A percentile compares a stretch with the other conserved stretches of the same genome.
Evolutionary conservation across 768 basidiomycete genomes (phyloP).

Genomic region (Gautieria morchelliformis): DNA sequence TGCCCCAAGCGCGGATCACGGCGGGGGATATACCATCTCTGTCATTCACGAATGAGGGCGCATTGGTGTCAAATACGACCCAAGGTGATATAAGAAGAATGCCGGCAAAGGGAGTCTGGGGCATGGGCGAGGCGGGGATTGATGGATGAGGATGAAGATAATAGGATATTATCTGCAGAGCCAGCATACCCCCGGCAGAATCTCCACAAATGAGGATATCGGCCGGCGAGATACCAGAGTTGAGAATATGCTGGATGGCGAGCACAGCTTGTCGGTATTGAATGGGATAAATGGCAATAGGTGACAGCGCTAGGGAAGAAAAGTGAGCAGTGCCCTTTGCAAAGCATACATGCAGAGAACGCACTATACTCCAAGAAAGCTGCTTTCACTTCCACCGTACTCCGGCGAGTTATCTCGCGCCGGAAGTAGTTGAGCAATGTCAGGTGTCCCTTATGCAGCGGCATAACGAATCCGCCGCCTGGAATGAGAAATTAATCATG

Average conservation of each 20-base stretch:
- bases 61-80: slow-evolving; percentile 4
- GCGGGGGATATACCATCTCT: not conserved
- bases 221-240: slow-evolving; percentile 10
- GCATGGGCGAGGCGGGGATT: not conserved
- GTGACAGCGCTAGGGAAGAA: slow-evolving; percentile 10
- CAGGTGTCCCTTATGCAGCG: not conserved
- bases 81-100: slow-evolving; percentile 12
- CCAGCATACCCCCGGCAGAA: slow-evolving; percentile 16
- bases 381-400: not conserved
- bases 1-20: not conserved
- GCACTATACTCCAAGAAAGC: slow-evolving; percentile 5
- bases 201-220: slow-evolving; percentile 14
- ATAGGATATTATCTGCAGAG: slow-evolving; percentile 14
- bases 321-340: not conserved
- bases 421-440: not conserved
- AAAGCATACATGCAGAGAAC: not conserved
- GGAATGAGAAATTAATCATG: not conserved
- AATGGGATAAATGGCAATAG: slow-evolving; percentile 12
- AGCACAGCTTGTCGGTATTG: slow-evolving; percentile 12
- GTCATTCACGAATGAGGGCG: not conserved
- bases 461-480: slow-evolving; percentile 5
- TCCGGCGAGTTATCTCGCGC: not conserved
- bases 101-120: slow-evolving; percentile 5
- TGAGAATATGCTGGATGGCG: slow-evolving; percentile 13
- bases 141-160: slow-evolving; percentile 13